These are phyloP conservation scores for Dothiorella sarmentorum DNA, from an alignment of 2,329 filamentous ascomycete genomes.

Conservation along the genomic window DNA sequence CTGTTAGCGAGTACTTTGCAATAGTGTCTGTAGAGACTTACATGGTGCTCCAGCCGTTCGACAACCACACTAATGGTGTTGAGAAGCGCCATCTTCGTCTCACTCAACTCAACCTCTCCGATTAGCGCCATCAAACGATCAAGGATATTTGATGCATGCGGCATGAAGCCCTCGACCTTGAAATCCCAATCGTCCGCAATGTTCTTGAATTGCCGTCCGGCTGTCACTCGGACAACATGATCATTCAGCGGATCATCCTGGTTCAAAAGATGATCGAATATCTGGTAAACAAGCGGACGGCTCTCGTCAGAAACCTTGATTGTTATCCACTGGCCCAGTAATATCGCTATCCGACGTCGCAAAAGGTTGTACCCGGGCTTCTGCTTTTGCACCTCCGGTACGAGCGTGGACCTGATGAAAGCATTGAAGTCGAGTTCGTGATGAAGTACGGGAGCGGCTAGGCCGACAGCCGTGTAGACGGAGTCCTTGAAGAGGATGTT, in stretches of 20 bases:
- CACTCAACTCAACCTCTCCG: constrained; percentile 72
- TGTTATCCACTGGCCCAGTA: constrained; percentile 85
- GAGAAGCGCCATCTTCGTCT: constrained; percentile 86
- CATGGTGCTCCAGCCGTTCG: constrained; percentile 72
- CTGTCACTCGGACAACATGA: constrained; percentile 85
- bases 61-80: constrained; percentile 82
- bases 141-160: constrained; percentile 72
- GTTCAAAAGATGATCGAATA: constrained; percentile 83
- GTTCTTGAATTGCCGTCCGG: constrained; percentile 76
- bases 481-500: constrained; percentile 88
- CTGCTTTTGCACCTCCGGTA: constrained; percentile 71
- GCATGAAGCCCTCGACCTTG: constrained; percentile 66
- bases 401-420: constrained; percentile 71
- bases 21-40: constrained; percentile 33
- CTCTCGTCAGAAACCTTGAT: constrained; percentile 69
- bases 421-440: constrained; percentile 77
- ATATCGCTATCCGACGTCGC: constrained; percentile 79
- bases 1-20: background rate
- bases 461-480: constrained; percentile 87
- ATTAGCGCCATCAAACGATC: constrained; percentile 73
- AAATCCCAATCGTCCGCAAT: constrained; percentile 86
- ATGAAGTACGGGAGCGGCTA: constrained; percentile 74
- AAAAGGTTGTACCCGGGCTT: constrained; percentile 72
- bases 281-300: constrained; percentile 74
- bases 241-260: constrained; percentile 77